A percentile compares a stretch with the other conserved stretches of the same genome.
Evolutionary conservation across 2,329 filamentous ascomycete genomes (phyloP).

Genomic region (Diaporthe caulivora): DNA sequence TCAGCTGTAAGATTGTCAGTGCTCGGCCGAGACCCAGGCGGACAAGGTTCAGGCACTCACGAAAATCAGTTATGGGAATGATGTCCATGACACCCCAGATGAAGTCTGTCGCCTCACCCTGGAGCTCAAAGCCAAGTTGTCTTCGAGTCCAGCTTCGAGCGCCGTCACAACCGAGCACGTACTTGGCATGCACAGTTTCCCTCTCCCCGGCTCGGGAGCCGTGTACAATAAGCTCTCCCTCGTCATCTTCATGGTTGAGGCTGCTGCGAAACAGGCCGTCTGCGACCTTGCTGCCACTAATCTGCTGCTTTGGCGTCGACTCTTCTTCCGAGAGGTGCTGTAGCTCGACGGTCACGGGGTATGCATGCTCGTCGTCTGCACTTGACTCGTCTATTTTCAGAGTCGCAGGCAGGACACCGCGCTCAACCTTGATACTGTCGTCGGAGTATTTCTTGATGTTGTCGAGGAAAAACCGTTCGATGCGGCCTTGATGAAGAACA

Average conservation of each 20-base stretch:
- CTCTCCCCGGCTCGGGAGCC: conserved; percentile 50
- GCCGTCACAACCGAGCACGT: conserved; percentile 77
- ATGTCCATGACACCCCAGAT: conserved; percentile 48
- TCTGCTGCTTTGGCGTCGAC: conserved; percentile 58
- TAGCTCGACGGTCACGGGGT: conserved; percentile 72
- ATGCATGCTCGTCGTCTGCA: conserved; percentile 62
- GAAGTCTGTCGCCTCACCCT: conserved; percentile 46
- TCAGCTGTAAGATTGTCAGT: conserved; percentile 59
- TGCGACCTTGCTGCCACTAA: conserved; percentile 54
- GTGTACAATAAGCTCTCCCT: conserved; percentile 46
- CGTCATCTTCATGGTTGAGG: conserved; percentile 58
- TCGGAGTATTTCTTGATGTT: conserved; percentile 67
- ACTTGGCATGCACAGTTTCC: conserved; percentile 68
- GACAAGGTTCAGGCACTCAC: conserved; percentile 43
- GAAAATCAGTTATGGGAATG: conserved; percentile 48
- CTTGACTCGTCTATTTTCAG: conserved; percentile 66
- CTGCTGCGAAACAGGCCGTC: conserved; percentile 73
- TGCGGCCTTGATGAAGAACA: conserved; percentile 78
- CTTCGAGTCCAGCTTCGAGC: conserved; percentile 75
- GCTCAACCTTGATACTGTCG: conserved; percentile 64
- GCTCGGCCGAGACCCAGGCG: no score
- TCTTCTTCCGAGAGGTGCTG: conserved; percentile 70
- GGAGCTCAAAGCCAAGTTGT: conserved; percentile 57
- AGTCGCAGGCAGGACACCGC: conserved; percentile 68
- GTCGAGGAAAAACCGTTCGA: conserved; percentile 76